Base-by-base conservation (phyloP, 768 basidiomycete species). In the Hortiboletus flavorubellus region DNA sequence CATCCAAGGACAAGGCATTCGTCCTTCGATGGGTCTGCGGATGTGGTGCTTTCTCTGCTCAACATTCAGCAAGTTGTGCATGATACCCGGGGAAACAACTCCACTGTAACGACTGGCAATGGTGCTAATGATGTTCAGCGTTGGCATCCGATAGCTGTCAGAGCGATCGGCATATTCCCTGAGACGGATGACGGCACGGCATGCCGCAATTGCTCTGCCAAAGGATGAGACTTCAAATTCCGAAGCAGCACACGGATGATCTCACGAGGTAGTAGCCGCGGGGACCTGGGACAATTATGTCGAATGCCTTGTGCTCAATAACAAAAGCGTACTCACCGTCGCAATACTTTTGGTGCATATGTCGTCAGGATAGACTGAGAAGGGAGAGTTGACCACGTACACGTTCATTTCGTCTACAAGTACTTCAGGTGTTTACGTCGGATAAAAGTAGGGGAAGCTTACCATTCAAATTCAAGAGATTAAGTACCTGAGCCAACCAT, bases 121-220 rank as follows among this genome's bases (percentile, higher is more conserved):
- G 10, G 53, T 60, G n/a, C 43, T 58, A 21, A 68, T 53, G 15
- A 68, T 47, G 31, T 63, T 66, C 50, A 68, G 58, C 18, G 65
- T 56, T 9, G 64, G 65, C n/a, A 54, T 45, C 11, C 54, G 58
- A 44, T 55, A 62, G 12, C 4, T 38, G n/a, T 46, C 35, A n/a
- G 64, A 40, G 18, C 51, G 52, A 62, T 71, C 41, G 59, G 72
- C 78, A 59, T 81, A 84, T 49, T 85, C 83, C 37, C 81, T 77
- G 23, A 89, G 73, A 55, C 84, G 78, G 66, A 86, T 84, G 43
- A 88, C 86, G 30, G 84, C 64, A 42, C 87, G 80, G 66, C 85
- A 85, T 30, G 87, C 82, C 21, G 85, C 84, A 51, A 66, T 11
- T 10, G 66, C 64, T 41, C 64, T 66, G 45, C 18, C 37, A 49